Evolutionary conservation across 306 rosid genomes (phyloP), one percentile per base, ranked within the genome.

Genomic region (Notholithocarpus densiflorus): DNA sequence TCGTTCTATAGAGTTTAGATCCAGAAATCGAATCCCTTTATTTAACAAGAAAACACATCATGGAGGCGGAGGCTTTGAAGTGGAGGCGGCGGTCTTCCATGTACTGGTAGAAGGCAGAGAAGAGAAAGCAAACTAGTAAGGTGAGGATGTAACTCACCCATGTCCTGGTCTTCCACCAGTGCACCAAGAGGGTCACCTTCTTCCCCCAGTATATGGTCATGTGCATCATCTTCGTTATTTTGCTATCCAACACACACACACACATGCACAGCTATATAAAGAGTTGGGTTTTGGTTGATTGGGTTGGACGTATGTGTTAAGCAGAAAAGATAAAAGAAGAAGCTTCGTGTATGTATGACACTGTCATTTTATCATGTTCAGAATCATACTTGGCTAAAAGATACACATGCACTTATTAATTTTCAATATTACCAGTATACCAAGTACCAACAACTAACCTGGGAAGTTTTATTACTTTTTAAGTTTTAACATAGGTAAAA

Each of bases 141-240:
- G 82, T 40, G 70, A 78, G 56, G 29, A 71, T 70, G 60, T 78
- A 78, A 40, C 71, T 29, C 14, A 24, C 11, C 76, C 56, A 43
- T 2, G 82, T 56, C 18, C 59, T 2, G 40, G 76, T 78, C 60
- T 5, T 56, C 81, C 76, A 78, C 20, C 69, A 57, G 45, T 56
- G 43, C 57, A 70, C 12, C 29, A 70, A 19, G 14, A 78, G 81
- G 40, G 52, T 78, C 32, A 78, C 76, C 15, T 56, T 62, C 45
- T 56, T 78, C 18, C 81, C 51, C 81, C 76, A 78, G 59, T 78
- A 69, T 6, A 78, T 31, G 56, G 81, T 78, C 81, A 78, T 57
- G 59, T 78, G 81, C 70, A 37, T 78, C 71, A 70, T 78, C 23
- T 55, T 78, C 68, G 29, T 2, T 37, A 34, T 60, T 60, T 60